phyloP scores from a whole-genome alignment of 768 basidiomycete species.

The Mycena chlorophos region DNA sequence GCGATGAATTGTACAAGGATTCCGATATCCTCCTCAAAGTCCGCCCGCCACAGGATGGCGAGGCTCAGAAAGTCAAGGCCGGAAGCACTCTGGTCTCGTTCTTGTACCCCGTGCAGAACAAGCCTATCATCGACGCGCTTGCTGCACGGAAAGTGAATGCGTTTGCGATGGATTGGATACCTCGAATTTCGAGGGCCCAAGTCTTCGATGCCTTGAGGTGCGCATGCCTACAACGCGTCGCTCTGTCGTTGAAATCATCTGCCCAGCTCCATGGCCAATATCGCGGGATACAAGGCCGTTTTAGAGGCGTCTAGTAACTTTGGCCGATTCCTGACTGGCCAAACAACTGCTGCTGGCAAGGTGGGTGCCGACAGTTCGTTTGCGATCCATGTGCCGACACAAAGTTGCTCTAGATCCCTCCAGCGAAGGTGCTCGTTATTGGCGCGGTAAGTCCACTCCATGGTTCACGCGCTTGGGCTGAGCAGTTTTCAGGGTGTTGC shows the following conservation, averaged over 20 bases:
- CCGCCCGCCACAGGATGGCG: conserved; percentile 67
- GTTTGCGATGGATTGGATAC: conserved; percentile 92
- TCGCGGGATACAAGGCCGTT: conserved; percentile 91
- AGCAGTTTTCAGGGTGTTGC: conserved; percentile 58
- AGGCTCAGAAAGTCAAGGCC: conserved; percentile 61
- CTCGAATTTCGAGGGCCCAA: conserved; percentile 87
- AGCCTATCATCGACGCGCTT: conserved; percentile 66
- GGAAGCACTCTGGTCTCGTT: conserved; percentile 83
- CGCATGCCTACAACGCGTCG: conserved; percentile 12
- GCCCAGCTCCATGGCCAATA: conserved; percentile 87
- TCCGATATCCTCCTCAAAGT: conserved; percentile 88
- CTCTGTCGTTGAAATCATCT: conserved; percentile 2
- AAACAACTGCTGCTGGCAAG: conserved; percentile 88
- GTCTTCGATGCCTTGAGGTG: conserved; percentile 87
- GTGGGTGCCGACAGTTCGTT: conserved; percentile 28
- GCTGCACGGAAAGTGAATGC: conserved; percentile 66
- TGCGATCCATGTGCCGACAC: conserved; percentile 1
- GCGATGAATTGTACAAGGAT: conserved; percentile 63
- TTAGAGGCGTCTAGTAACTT: conserved; percentile 89
- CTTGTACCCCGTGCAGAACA: conserved; percentile 82
- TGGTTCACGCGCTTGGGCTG: neutral
- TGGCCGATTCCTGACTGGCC: conserved; percentile 86
- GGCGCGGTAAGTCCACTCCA: conserved; percentile 52
- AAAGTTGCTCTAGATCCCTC: conserved; percentile 69
- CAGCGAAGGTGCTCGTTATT: conserved; percentile 84